These are phyloP conservation scores for Lanzia echinophila DNA, from an alignment of 2,329 filamentous ascomycete species.

Conservation along the genomic window DNA sequence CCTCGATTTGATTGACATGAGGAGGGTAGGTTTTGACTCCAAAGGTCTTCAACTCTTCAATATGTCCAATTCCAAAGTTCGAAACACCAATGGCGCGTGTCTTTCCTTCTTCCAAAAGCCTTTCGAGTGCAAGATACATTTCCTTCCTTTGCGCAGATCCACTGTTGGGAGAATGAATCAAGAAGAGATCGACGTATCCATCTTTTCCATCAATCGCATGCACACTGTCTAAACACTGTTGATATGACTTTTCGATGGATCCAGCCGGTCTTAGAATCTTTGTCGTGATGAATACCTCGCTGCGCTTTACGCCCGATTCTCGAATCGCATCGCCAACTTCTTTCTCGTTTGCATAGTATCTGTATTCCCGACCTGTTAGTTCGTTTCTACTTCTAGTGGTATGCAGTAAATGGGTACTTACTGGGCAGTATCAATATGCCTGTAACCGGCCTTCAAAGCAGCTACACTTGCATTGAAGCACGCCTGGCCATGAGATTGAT, in stretches of 20 bases:
- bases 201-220: conserved; percentile 12
- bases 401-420: neutral
- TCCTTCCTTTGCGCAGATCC: conserved; percentile 1
- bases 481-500: conserved; percentile 4
- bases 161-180: conserved; percentile 5
- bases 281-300: conserved; percentile 9
- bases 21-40: conserved; percentile 4
- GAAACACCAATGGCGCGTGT: conserved; percentile 4
- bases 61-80: conserved; percentile 8
- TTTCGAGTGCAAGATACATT: conserved; percentile 7
- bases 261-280: conserved; percentile 6
- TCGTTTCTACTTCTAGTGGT: neutral
- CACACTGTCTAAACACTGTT: conserved; percentile 9
- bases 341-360: conserved; percentile 10
- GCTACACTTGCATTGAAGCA: conserved; percentile 1
- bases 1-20: conserved; percentile 10
- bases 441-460: conserved; percentile 5
- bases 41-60: conserved; percentile 8
- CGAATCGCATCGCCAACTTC: conserved; percentile 3
- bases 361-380: neutral
- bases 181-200: conserved; percentile 14
- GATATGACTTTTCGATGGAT: neutral
- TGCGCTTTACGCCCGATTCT: neutral
- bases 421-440: conserved; percentile 8
- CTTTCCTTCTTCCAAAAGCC: neutral